These are phyloP conservation scores for Psilocybe cyanescens DNA, from an alignment of 768 basidiomycete genomes.

Conservation along the genomic window DNA sequence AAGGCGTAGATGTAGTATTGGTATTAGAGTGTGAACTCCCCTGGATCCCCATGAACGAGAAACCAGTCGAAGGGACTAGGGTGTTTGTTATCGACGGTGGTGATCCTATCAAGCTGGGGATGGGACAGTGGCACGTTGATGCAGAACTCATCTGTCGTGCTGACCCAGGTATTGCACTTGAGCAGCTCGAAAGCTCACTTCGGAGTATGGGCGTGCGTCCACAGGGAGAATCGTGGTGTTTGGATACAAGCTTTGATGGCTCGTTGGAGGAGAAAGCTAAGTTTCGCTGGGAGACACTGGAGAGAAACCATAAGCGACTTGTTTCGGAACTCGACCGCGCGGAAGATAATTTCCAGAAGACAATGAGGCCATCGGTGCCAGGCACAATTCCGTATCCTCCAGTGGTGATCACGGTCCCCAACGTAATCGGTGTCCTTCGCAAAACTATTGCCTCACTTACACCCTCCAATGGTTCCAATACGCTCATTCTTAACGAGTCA, in stretches of 20 bases:
- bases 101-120: constrained; percentile 58
- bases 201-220: constrained; percentile 27
- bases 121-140: constrained; percentile 55
- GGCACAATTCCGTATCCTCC: constrained; percentile 18
- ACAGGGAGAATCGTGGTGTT: constrained; percentile 10
- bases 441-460: constrained; percentile 41
- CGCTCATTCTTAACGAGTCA: constrained; percentile 63
- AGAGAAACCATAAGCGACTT: constrained; percentile 21
- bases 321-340: constrained; percentile 17
- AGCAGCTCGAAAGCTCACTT: constrained; percentile 47
- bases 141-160: constrained; percentile 64
- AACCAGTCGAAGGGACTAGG: constrained; percentile 44
- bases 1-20: constrained; percentile 62
- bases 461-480: constrained; percentile 36
- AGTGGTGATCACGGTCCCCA: constrained; percentile 39
- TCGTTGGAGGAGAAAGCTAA: constrained; percentile 4
- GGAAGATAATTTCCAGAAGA: constrained; percentile 25
- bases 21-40: constrained; percentile 70
- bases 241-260: neutral
- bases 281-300: constrained; percentile 23
- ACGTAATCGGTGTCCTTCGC: constrained; percentile 54
- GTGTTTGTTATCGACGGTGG: constrained; percentile 66
- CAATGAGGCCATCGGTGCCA: neutral
- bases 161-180: constrained; percentile 54
- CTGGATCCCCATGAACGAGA: constrained; percentile 59